Evolutionary conservation across 345 rosid species (phyloP), one percentile per base, ranked within the genome.

Genomic region (Eucalyptus erythrocorys): DNA sequence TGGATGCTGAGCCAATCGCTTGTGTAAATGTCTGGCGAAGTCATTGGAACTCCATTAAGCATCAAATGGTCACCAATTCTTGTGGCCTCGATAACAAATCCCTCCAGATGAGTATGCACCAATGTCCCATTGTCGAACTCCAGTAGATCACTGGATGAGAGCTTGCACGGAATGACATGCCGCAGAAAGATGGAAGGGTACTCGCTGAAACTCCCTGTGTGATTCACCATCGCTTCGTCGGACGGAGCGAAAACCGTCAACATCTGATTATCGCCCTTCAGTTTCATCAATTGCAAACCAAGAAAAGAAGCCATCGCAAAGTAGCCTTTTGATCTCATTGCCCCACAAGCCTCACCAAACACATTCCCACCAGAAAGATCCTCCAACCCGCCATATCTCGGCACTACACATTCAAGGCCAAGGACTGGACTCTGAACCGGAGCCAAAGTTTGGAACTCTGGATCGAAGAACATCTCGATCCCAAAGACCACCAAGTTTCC

Each of bases 251-350:
- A 92, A 7, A 92, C 26, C 2, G 94, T 92, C n/a, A 94, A 76
- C 19, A 4, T 14, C 42, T 79, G 68, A 34, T 66, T 22, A 13
- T 86, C 88, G 85, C 42, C 89, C 50, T 90, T 87, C 66, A 87
- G 86, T 37, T 86, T 48, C 45, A 89, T 42, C 85, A 94, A 79
- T 86, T 92, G 93, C 91, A 92, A 57, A 80, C 90, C 90, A 26
- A 94, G 93, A 91, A 94, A 92, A 4, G 95, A 90, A 15, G 93
- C 93, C 92, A 93, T 90, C 22, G 92, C 40, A 48, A 91, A 91
- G 91, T 87, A 90, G 15, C 92, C 93, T 48, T 80, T 88, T 14
- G 93, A 89, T 84, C 92, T 89, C 91, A 93, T 48, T 32, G 88
- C 71, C 86, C 17, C 51, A 26, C 43, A 47, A n/a, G 90, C 91